Conservation (phyloP, 192 early-diverging fungal species). For the Coemansia sp. region DNA sequence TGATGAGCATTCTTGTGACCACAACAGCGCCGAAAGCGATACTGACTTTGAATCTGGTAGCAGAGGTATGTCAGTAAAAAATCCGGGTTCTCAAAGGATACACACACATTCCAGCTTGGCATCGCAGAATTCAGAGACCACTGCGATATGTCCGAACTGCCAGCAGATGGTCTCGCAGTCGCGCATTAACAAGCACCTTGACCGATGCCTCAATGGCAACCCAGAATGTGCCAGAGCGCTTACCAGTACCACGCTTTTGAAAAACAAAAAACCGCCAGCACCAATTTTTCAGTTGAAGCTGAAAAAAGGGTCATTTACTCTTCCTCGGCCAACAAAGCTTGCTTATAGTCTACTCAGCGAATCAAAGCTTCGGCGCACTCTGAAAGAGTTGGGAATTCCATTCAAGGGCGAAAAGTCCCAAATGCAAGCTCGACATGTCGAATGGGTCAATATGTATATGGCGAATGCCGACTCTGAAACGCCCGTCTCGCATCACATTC, state of each 20-base stretch:
- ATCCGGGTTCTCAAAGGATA: background rate
- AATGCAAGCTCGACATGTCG: conserved; percentile 50
- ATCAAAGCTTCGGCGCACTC: conserved; percentile 45
- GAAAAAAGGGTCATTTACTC: conserved; percentile 6
- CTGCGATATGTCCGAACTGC: conserved; percentile 50
- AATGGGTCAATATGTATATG: conserved; percentile 57
- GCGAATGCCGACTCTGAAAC: conserved; percentile 49
- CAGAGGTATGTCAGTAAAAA: background rate
- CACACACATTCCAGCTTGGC: background rate
- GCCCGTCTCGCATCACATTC: conserved; percentile 31
- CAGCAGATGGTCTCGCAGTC: conserved; percentile 20
- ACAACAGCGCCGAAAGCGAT: conserved; percentile 18
- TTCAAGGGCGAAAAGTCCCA: conserved; percentile 50
- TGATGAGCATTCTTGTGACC: conserved; percentile 8
- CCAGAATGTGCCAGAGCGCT: background rate
- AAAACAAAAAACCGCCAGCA: background rate
- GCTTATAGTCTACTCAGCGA: conserved; percentile 53
- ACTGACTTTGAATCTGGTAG: conserved; percentile 33
- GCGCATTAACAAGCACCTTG: conserved; percentile 52
- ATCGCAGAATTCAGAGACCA: background rate
- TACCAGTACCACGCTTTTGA: background rate
- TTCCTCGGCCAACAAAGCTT: conserved; percentile 53
- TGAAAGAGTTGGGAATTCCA: conserved; percentile 51
- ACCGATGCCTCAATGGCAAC: conserved; percentile 39
- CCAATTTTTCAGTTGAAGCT: conserved; percentile 11